Percentiles rank a stretch among this genome's conserved stretches.
phyloP scores from a whole-genome alignment of 2,329 filamentous ascomycete species.

The Lachnellula subtilissima region DNA sequence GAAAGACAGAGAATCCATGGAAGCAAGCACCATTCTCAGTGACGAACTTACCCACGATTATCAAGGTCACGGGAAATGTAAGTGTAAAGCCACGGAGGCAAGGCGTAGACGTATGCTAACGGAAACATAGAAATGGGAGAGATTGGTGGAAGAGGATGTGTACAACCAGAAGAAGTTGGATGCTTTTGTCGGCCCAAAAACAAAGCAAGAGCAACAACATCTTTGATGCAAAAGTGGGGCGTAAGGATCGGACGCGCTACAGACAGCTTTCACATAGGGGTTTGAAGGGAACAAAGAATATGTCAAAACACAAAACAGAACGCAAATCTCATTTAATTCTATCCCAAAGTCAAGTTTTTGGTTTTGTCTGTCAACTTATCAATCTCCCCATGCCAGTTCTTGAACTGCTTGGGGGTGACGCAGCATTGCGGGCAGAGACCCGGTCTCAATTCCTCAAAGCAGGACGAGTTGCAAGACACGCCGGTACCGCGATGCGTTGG shows the following conservation, averaged over 20 bases:
- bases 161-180: conserved; percentile 25
- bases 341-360: neutral
- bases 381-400: neutral
- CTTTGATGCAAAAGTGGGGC: neutral
- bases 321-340: neutral
- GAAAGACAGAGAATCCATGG: conserved; percentile 22
- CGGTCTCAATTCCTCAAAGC: neutral
- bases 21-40: conserved; percentile 22
- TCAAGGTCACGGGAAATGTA: conserved; percentile 19
- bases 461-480: neutral
- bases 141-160: conserved; percentile 24
- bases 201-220: neutral
- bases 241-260: neutral
- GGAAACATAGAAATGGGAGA: conserved; percentile 17
- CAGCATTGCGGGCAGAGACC: neutral
- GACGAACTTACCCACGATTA: conserved; percentile 24
- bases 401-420: neutral
- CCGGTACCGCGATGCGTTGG: neutral
- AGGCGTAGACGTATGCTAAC: conserved; percentile 3
- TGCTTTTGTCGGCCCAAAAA: conserved; percentile 8
- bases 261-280: too few species aligned
- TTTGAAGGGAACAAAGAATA: too few species aligned
- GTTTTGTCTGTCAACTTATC: neutral
- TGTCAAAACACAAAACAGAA: neutral
- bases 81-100: neutral